phyloP scores from a whole-genome alignment of 371 early-diverging fungal species.

The Syncephalastrum racemosum region DNA sequence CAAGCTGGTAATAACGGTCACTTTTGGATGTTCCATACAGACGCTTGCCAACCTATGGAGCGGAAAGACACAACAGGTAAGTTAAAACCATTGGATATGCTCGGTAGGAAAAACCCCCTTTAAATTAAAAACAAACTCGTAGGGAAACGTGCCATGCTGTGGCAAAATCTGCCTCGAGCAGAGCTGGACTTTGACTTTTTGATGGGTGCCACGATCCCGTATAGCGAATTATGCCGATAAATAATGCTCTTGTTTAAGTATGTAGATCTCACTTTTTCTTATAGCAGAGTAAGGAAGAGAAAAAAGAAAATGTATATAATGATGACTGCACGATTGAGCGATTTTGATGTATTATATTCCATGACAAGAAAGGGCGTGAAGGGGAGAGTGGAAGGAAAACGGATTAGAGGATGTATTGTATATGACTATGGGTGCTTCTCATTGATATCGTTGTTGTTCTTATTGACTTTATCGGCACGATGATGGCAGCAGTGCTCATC shows the following conservation, averaged over 20 bases:
- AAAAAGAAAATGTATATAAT: no score
- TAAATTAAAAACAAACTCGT: not conserved
- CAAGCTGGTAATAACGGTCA: conserved; percentile 95
- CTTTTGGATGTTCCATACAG: conserved; percentile 97
- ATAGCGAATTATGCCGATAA: conserved; percentile 23
- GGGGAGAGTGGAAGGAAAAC: no score
- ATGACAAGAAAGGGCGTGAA: no score
- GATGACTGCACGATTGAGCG: no score
- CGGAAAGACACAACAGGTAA: conserved; percentile 25
- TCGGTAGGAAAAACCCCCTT: not conserved
- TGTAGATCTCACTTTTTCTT: no score
- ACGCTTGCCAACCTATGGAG: conserved; percentile 60
- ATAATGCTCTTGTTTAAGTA: not conserved
- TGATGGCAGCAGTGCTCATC: no score
- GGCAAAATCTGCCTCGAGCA: conserved; percentile 27
- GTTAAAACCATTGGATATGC: not conserved
- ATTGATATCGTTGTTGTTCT: no score
- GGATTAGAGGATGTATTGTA: no score
- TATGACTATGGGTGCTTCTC: no score
- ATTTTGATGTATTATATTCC: no score
- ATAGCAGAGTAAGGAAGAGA: no score
- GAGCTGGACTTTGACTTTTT: conserved; percentile 25
- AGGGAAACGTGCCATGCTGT: conserved; percentile 20
- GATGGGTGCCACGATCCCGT: conserved; percentile 21
- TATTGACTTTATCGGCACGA: no score